phyloP scores from a whole-genome alignment of 2,329 filamentous ascomycete species.

The Phyllosticta citribraziliensis region DNA sequence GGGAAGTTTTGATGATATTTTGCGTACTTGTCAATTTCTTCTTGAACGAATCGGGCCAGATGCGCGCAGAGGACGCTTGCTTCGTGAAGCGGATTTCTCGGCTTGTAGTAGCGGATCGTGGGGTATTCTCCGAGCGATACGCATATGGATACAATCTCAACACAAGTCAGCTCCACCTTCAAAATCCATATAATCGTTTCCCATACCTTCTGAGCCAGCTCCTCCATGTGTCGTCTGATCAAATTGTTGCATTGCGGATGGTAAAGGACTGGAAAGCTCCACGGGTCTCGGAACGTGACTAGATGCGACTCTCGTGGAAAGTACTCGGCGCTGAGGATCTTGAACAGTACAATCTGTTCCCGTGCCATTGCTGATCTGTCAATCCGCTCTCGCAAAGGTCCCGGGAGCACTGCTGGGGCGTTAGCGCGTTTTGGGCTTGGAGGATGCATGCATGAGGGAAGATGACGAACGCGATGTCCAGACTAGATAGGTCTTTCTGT shows the following conservation, averaged over 20 bases:
- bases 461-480: slow-evolving; percentile 60
- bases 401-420: slow-evolving; percentile 50
- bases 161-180: neutral
- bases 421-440: slow-evolving; percentile 7
- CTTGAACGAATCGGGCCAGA: slow-evolving; percentile 81
- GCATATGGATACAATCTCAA: slow-evolving; percentile 75
- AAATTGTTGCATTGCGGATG: slow-evolving; percentile 83
- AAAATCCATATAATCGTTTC: neutral
- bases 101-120: slow-evolving; percentile 82
- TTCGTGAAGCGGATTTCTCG: slow-evolving; percentile 66
- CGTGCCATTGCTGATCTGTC: slow-evolving; percentile 60
- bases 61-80: slow-evolving; percentile 80
- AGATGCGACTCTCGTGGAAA: slow-evolving; percentile 85
- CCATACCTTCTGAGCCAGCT: slow-evolving; percentile 74
- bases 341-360: slow-evolving; percentile 68
- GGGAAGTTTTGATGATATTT: slow-evolving; percentile 79
- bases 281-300: slow-evolving; percentile 85
- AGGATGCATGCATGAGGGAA: neutral
- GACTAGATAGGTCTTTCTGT: slow-evolving; percentile 68
- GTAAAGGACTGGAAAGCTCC: slow-evolving; percentile 88
- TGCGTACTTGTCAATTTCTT: slow-evolving; percentile 82
- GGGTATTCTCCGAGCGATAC: slow-evolving; percentile 91
- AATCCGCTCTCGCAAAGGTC: slow-evolving; percentile 60
- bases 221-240: slow-evolving; percentile 72
- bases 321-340: slow-evolving; percentile 78